Base-by-base conservation (phyloP, 108 stramenopile species). In the Cyclotella atomus region DNA sequence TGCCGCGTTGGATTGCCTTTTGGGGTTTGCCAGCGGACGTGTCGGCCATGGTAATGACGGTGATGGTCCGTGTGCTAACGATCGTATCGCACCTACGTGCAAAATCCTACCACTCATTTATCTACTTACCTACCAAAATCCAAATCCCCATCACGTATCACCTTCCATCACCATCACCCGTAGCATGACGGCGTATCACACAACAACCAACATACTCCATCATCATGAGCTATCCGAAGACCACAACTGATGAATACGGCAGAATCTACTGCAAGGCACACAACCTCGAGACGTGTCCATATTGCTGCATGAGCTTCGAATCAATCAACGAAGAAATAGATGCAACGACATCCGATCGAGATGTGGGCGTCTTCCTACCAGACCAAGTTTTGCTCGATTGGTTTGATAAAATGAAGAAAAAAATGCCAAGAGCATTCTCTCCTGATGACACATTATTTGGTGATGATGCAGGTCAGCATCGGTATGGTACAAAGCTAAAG, bases 371-470 rank as follows among this genome's bases (percentile, higher is more conserved):
- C 12, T 83, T 83, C 43, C 47, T 79, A 20, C 33, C 72, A 2
- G 53, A 78, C 19, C n/a, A 20, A 12, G 63, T 29, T 2, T 62
- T 83, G 1, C n/a, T 71, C 0, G 73, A 75, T 29, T 83, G 83
- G 83, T 63, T 59, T 70, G 55, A 32, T 15, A 64, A 69, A 49
- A 78, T 83, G 77, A 47, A 83, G 62, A 17, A 17, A 15, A 64
- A 50, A 32, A 49, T 54, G 47, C 76, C 82, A 0, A 24, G 45
- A 46, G 65, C 50, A n/a, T 83, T 77, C 34, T 12, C 55, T 6
- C 33, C 28, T 10, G 68, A 83, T 29, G 77, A 76, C 12, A 64
- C 68, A 33, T 1, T 78, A 15, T 83, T 71, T 75, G 77, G 77
- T 12, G 41, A 65, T 12, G 53, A 76, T 43, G 36, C 43, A 4